A percentile compares a stretch with the other conserved stretches of the same genome.
Evolutionary conservation across 2,329 filamentous ascomycete genomes (phyloP).

Genomic region (Talaromyces rugulosus): DNA sequence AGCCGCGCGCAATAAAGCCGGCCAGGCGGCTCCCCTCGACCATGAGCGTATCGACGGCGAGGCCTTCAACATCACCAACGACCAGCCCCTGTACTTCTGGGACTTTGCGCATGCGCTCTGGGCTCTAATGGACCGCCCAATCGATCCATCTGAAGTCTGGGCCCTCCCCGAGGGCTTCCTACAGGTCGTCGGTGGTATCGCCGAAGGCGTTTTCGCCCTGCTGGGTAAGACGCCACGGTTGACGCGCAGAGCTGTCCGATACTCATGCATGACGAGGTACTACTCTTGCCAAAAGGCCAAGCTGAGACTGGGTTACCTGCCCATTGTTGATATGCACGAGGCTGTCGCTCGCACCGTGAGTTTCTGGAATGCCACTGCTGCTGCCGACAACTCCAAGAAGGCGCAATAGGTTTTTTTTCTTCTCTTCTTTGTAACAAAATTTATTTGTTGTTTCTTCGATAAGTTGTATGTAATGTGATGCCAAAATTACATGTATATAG

Average conservation of each 20-base stretch:
- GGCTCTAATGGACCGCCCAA: conserved; percentile 47
- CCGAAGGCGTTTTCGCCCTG: conserved; percentile 39
- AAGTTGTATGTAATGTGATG: not conserved
- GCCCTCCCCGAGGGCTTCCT: conserved; percentile 38
- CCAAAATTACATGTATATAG: not conserved
- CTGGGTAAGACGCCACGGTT: conserved; percentile 45
- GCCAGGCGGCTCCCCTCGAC: conserved; percentile 60
- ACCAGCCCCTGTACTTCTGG: conserved; percentile 85
- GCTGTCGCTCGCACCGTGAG: conserved; percentile 44
- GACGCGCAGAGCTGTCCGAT: conserved; percentile 41
- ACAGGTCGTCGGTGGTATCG: conserved; percentile 35
- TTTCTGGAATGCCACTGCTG: conserved; percentile 32
- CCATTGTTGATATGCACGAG: conserved; percentile 44
- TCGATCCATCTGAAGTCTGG: conserved; percentile 41
- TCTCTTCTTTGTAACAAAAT: not conserved
- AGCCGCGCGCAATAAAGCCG: conserved; percentile 37
- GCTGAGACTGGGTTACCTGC: conserved; percentile 40
- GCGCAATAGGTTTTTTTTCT: conserved; percentile 23
- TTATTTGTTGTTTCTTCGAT: not conserved
- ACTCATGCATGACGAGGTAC: conserved; percentile 47
- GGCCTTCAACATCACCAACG: conserved; percentile 87
- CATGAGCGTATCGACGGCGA: conserved; percentile 76
- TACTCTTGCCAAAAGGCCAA: conserved; percentile 47
- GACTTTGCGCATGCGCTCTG: conserved; percentile 79
- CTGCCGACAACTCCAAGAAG: conserved; percentile 35